Evolutionary conservation across 352 stramenopile species (phyloP), one percentile per base, ranked within the genome.

Genomic region (Phytopythium montanum): DNA sequence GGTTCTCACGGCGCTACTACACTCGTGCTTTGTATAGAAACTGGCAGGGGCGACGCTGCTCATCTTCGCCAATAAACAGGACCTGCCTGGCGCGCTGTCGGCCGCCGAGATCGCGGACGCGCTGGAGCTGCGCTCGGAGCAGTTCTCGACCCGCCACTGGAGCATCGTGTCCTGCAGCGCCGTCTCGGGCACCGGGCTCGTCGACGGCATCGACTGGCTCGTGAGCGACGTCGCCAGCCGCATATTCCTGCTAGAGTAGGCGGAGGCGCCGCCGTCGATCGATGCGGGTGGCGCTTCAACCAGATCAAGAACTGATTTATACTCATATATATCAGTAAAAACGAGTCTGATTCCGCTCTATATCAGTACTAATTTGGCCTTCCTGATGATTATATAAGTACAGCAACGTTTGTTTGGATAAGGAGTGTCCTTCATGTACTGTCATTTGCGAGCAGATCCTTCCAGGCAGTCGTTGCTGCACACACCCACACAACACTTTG

Each of bases 31-130:
- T 39, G 50, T 70, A 21, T 25, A 99, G 82, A 99, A 99, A 87
- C 81, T 99, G 42, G 95, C 95, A 2, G 97, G 97, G n/a, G 97
- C 97, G 10, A 98, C 92, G 48, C 77, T 99, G n/a, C 76, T 99
- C 36, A 98, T 99, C 64, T 98, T 99, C 59, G 97, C 97, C 33
- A 99, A 99, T 84, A 99, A 99, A 68, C 96, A 99, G 69, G 97
- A 99, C 65, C 69, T 99, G 7, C 80, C 80, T 9, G 95, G 96
- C 2, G 95, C 97, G 26, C 69, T 99, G 13, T 79, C 79, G 13
- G 78, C 74, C 6, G 76, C 92, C 18, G 89, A 98, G 64, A 99
- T 99, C 66, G 88, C 83, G 14, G 65, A 94, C 39, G 72, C 83
- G 19, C 76, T 99, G 29, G 85, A 88, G 16, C 82, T 99, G 58